Percentiles rank a stretch among this genome's conserved stretches.
phyloP scores from a whole-genome alignment of 1,139 yeast genomes.

The Yamadazyma triangularis region DNA sequence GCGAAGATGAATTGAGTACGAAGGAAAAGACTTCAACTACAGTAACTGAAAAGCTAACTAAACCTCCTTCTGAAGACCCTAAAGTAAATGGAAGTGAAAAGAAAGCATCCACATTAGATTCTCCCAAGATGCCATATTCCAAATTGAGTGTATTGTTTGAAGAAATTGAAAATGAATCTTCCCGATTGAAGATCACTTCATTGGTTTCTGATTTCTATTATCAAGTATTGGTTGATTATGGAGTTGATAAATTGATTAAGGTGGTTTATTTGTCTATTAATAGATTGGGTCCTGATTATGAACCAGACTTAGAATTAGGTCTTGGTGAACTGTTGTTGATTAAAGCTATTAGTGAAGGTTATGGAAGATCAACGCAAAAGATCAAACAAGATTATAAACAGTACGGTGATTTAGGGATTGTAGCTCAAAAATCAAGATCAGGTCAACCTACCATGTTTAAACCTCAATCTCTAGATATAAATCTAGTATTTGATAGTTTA shows the following conservation, averaged over 20 bases:
- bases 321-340: slow-evolving; percentile 84
- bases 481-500: slow-evolving; percentile 67
- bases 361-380: slow-evolving; percentile 72
- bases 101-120: not conserved
- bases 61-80: slow-evolving; percentile 18
- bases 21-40: slow-evolving; percentile 11
- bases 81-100: slow-evolving; percentile 14
- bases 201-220: slow-evolving; percentile 68
- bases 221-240: slow-evolving; percentile 51
- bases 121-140: slow-evolving; percentile 51
- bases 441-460: slow-evolving; percentile 93
- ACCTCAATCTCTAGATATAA: slow-evolving; percentile 74
- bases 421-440: slow-evolving; percentile 78
- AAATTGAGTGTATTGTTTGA: slow-evolving; percentile 68
- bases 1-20: slow-evolving; percentile 2
- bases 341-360: slow-evolving; percentile 86
- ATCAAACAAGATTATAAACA: slow-evolving; percentile 72
- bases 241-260: slow-evolving; percentile 56
- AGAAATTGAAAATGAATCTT: slow-evolving; percentile 70
- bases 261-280: slow-evolving; percentile 83
- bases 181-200: slow-evolving; percentile 75
- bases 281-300: slow-evolving; percentile 92
- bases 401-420: slow-evolving; percentile 85
- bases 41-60: slow-evolving; percentile 19
- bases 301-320: slow-evolving; percentile 82